These are phyloP conservation scores for Edaphochlamys debaryana DNA, from an alignment of 139 green algal species.

Conservation along the genomic window DNA sequence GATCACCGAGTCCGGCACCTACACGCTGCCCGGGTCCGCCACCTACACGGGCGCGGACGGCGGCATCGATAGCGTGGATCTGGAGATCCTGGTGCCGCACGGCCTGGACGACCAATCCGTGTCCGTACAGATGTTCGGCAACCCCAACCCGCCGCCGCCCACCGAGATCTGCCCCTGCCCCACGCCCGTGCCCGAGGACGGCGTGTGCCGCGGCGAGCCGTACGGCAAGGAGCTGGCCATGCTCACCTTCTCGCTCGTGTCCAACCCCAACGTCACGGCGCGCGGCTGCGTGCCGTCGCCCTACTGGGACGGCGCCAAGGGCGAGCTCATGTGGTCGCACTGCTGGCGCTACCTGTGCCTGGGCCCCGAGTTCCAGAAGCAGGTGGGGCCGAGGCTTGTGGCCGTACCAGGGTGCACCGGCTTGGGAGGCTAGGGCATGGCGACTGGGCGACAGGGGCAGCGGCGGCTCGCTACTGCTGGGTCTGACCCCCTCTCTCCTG, in stretches of 20 bases:
- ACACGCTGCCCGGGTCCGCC: not conserved
- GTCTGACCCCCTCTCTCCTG: too few relatives aligned
- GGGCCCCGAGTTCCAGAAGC: constrained; percentile 22
- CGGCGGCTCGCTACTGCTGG: too few relatives aligned
- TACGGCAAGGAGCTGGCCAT: not conserved
- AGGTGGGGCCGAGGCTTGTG: too few relatives aligned
- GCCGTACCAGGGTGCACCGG: too few relatives aligned
- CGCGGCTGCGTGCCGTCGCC: constrained; percentile 29
- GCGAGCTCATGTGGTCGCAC: constrained; percentile 40
- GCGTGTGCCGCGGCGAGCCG: constrained; percentile 7
- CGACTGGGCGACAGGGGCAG: too few relatives aligned
- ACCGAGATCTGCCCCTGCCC: constrained; percentile 34
- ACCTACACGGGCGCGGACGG: not conserved
- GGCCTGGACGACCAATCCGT: constrained; percentile 43
- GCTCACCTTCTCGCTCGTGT: not conserved
- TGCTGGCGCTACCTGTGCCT: constrained; percentile 44
- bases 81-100: constrained; percentile 31
- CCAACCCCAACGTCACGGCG: constrained; percentile 4
- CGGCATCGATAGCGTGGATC: constrained; percentile 17
- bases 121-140: constrained; percentile 42
- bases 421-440: too few relatives aligned
- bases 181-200: not conserved
- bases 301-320: constrained; percentile 37
- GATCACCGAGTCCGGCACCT: not conserved
- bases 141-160: constrained; percentile 36